Evolutionary conservation across 768 basidiomycete species (phyloP).

Genomic region (Tricholoma terreum): DNA sequence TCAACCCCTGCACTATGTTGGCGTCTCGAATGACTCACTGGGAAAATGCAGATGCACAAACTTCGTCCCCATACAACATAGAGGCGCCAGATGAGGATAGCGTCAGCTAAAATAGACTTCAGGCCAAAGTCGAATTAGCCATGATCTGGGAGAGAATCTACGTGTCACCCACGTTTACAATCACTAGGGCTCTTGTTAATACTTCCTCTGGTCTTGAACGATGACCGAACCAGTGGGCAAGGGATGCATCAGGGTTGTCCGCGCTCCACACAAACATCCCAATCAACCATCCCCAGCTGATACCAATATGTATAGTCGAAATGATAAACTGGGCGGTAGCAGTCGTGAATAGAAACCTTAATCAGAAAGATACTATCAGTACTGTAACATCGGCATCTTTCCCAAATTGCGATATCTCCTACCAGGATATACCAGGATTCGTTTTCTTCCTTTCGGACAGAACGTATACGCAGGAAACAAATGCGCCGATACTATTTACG

Average conservation of each 20-base stretch:
- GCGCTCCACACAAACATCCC: conserved; percentile 6
- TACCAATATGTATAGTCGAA: conserved; percentile 10
- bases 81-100: conserved; percentile 16
- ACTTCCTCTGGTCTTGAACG: conserved; percentile 1
- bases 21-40: background rate
- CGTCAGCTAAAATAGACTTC: conserved; percentile 18
- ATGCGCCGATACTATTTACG: conserved; percentile 9
- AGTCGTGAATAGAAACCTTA: conserved; percentile 10
- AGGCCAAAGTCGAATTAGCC: background rate
- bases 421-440: background rate
- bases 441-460: conserved; percentile 4
- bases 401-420: background rate
- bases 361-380: background rate
- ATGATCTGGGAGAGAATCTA: too few species aligned
- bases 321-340: conserved; percentile 13
- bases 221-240: conserved; percentile 1
- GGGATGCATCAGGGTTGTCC: background rate
- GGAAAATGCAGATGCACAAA: conserved; percentile 7
- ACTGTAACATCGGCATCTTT: background rate
- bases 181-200: conserved; percentile 2
- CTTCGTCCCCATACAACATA: conserved; percentile 19
- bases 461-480: conserved; percentile 9
- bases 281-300: conserved; percentile 7
- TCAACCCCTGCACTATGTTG: background rate
- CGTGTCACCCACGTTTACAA: background rate